A percentile compares a stretch with the other conserved stretches of the same genome.
Conservation (phyloP, 345 rosid genomes). For the Capsella bursapastoris region DNA sequence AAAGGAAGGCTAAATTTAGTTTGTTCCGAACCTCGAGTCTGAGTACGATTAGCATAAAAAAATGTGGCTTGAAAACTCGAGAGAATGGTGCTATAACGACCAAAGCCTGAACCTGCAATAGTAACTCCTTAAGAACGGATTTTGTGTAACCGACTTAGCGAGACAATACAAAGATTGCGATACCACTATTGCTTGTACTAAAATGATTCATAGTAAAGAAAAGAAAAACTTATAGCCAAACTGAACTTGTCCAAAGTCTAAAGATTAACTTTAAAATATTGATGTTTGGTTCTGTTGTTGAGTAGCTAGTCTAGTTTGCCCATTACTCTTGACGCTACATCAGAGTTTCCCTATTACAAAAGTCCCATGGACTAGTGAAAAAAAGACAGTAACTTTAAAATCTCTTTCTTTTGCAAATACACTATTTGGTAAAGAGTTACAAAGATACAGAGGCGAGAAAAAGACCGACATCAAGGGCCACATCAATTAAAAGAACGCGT, state of each 20-base stretch:
- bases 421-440: conserved; percentile 32
- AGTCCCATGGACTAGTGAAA: conserved; percentile 20
- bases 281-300: conserved; percentile 23
- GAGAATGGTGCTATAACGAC: too few species aligned
- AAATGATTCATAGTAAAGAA: background rate
- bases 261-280: background rate
- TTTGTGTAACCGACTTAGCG: background rate
- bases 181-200: background rate
- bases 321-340: background rate
- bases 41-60: too few species aligned
- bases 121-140: too few species aligned
- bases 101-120: too few species aligned
- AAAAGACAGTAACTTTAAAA: background rate
- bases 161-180: background rate
- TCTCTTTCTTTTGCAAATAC: background rate
- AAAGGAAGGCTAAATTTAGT: too few species aligned
- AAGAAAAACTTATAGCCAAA: background rate
- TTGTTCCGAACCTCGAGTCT: too few species aligned
- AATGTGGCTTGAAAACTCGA: too few species aligned
- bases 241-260: background rate
- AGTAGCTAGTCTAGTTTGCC: background rate
- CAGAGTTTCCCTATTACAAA: conserved; percentile 23
- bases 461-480: conserved; percentile 22
- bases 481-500: conserved; percentile 18
- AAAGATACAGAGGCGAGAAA: conserved; percentile 14